Evolutionary conservation across 495 filamentous ascomycete species (phyloP).

Genomic region (Schizothecium vesticola): DNA sequence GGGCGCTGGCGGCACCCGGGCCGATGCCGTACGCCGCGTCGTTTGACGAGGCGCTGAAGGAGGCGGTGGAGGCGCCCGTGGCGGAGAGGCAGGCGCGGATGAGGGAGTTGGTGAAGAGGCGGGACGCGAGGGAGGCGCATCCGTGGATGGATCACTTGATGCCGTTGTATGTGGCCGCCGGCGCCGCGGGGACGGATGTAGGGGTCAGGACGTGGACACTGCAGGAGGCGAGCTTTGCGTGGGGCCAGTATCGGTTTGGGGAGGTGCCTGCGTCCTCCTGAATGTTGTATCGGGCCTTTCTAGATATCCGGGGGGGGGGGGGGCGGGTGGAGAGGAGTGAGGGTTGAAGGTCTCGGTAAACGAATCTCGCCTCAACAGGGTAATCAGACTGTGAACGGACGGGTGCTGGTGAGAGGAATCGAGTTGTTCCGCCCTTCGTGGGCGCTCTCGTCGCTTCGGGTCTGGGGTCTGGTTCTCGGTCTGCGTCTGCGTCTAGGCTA

Average conservation of each 20-base stretch:
- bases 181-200: slow-evolving; percentile 59
- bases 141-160: slow-evolving; percentile 74
- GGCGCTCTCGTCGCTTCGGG: too few species aligned
- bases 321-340: too few species aligned
- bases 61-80: slow-evolving; percentile 52
- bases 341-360: too few species aligned
- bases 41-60: slow-evolving; percentile 73
- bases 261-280: slow-evolving; percentile 33
- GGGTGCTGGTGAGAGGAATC: too few species aligned
- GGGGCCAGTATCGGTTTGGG: slow-evolving; percentile 74
- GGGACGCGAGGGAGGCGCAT: slow-evolving; percentile 71
- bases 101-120: slow-evolving; percentile 52
- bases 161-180: slow-evolving; percentile 70
- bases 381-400: too few species aligned
- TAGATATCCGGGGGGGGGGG: neutral
- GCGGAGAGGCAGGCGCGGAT: slow-evolving; percentile 57
- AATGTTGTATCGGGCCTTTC: neutral
- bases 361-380: too few species aligned
- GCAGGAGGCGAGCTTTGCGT: slow-evolving; percentile 62
- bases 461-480: too few species aligned
- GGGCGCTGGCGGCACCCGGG: slow-evolving; percentile 37
- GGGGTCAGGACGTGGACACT: slow-evolving; percentile 61
- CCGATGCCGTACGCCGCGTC: slow-evolving; percentile 62
- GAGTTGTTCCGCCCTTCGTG: too few species aligned
- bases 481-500: too few species aligned